phyloP scores from a whole-genome alignment of 805 yeast species.

The Jamesozyma lodderae region DNA sequence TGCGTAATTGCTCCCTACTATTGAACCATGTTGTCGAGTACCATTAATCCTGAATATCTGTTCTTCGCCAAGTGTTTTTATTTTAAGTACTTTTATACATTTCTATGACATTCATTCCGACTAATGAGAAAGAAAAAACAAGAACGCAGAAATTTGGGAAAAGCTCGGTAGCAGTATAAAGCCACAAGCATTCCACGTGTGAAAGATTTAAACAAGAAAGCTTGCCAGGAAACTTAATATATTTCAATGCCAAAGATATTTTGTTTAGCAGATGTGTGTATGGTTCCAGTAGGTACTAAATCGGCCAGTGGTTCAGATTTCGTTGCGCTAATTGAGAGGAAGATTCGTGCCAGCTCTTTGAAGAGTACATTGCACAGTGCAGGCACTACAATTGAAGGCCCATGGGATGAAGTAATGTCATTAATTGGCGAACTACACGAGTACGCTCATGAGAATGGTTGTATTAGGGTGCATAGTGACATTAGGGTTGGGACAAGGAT shows the following conservation, averaged over 20 bases:
- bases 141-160: too few species aligned
- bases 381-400: conserved; percentile 85
- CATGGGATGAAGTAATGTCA: conserved; percentile 82
- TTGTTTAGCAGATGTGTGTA: conserved; percentile 79
- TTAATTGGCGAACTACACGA: conserved; percentile 74
- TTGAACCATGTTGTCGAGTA: too few species aligned
- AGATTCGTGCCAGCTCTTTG: conserved; percentile 52
- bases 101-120: too few species aligned
- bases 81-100: too few species aligned
- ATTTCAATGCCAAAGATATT: conserved; percentile 33
- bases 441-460: conserved; percentile 59
- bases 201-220: too few species aligned
- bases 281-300: conserved; percentile 80
- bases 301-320: conserved; percentile 74
- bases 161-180: too few species aligned
- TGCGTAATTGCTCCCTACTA: too few species aligned
- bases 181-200: too few species aligned
- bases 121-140: too few species aligned
- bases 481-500: conserved; percentile 79
- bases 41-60: too few species aligned
- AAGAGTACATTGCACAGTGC: conserved; percentile 76
- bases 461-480: conserved; percentile 74
- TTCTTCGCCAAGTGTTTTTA: too few species aligned
- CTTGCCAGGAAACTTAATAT: too few species aligned
- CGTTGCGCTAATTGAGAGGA: conserved; percentile 58